Evolutionary conservation across 805 yeast genomes (phyloP).

Genomic region (Candida pseudoglaebosa): DNA sequence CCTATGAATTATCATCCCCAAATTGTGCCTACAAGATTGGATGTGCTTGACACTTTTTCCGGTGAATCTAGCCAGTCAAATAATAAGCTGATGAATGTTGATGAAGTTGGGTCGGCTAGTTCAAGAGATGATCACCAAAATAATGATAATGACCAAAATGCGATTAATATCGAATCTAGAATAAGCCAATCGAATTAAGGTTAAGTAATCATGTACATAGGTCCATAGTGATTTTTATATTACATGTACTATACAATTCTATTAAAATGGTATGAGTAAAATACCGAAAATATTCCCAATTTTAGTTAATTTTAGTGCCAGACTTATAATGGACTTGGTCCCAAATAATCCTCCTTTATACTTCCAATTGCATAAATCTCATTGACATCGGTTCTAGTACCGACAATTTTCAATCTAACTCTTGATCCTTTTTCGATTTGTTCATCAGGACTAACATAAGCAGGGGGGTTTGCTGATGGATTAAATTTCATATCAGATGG

Average conservation of each 20-base stretch:
- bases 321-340: constrained; percentile 54
- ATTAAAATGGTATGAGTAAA: too few relatives aligned
- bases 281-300: too few relatives aligned
- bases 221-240: background rate
- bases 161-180: too few relatives aligned
- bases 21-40: background rate
- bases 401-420: constrained; percentile 92
- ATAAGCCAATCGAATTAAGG: too few relatives aligned
- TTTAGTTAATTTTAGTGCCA: background rate
- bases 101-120: too few relatives aligned
- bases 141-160: too few relatives aligned
- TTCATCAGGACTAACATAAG: constrained; percentile 92
- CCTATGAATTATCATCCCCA: background rate
- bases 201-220: too few relatives aligned
- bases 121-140: too few relatives aligned
- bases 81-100: too few relatives aligned
- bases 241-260: background rate
- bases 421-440: constrained; percentile 91
- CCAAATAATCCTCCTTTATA: constrained; percentile 95
- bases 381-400: constrained; percentile 96
- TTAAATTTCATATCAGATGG: constrained; percentile 92
- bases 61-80: background rate
- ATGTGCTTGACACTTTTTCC: background rate
- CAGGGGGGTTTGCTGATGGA: constrained; percentile 97
- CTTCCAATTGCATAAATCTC: constrained; percentile 97